phyloP scores from a whole-genome alignment of 768 basidiomycete genomes.

The Clathrus columnatus region DNA sequence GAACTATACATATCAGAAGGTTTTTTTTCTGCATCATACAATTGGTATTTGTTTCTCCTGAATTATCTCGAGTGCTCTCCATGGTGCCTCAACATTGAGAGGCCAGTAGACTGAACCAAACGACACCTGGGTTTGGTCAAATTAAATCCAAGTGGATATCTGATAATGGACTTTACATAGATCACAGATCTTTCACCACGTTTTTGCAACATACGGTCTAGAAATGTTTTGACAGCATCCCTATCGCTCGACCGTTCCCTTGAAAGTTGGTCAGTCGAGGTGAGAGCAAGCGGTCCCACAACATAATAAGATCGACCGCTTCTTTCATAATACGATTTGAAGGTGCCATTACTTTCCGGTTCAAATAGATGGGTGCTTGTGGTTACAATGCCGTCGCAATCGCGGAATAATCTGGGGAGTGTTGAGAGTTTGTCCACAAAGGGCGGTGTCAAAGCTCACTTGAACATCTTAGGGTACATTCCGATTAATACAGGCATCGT shows the following conservation, averaged over 20 bases:
- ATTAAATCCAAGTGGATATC: not conserved
- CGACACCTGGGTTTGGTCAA: constrained; percentile 13
- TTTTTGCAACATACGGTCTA: constrained; percentile 10
- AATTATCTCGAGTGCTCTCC: constrained; percentile 16
- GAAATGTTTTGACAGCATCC: constrained; percentile 13
- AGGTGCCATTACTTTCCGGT: constrained; percentile 7
- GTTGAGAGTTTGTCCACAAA: no score
- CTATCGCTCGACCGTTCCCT: constrained; percentile 7
- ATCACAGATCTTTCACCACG: constrained; percentile 15
- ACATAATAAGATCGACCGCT: constrained; percentile 7
- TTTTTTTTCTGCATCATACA: constrained; percentile 10
- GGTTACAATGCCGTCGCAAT: constrained; percentile 15
- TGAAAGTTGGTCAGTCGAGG: not conserved
- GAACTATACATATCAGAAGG: not conserved
- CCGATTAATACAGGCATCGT: no score
- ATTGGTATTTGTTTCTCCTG: constrained; percentile 17
- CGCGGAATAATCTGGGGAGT: not conserved
- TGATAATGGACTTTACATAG: constrained; percentile 14
- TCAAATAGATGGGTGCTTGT: constrained; percentile 12
- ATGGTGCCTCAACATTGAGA: constrained; percentile 13
- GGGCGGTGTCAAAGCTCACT: no score
- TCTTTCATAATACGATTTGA: constrained; percentile 10
- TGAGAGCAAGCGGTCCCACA: constrained; percentile 14
- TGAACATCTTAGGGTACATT: no score
- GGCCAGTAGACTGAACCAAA: constrained; percentile 19